phyloP scores from a whole-genome alignment of 2,329 filamentous ascomycete genomes.

The Elsinoe arachidis region DNA sequence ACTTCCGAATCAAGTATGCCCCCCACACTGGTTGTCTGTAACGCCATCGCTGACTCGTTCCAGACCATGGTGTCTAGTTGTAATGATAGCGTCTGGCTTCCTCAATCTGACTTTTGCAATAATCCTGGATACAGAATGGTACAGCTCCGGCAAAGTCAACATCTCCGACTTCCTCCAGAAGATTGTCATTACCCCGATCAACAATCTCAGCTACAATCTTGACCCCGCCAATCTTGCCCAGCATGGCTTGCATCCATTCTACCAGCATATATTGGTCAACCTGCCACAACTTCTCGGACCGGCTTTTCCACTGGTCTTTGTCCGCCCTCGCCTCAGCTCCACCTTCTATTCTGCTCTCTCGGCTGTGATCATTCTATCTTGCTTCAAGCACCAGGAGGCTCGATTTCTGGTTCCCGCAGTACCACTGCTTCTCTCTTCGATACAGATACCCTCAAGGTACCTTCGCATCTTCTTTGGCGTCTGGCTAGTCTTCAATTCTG shows the following conservation, averaged over 20 bases:
- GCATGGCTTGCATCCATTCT: slow-evolving; percentile 46
- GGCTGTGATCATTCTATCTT: slow-evolving; percentile 60
- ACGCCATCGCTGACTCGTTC: background rate
- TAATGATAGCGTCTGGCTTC: slow-evolving; percentile 56
- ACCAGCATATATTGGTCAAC: slow-evolving; percentile 44
- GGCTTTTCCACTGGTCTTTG: slow-evolving; percentile 38
- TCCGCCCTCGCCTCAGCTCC: slow-evolving; percentile 47
- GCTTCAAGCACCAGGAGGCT: slow-evolving; percentile 72
- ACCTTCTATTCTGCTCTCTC: slow-evolving; percentile 66
- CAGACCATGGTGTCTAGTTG: slow-evolving; percentile 52
- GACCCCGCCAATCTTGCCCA: slow-evolving; percentile 41
- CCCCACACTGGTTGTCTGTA: background rate
- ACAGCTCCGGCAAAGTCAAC: slow-evolving; percentile 52
- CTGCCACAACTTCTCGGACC: slow-evolving; percentile 46
- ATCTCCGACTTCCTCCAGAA: slow-evolving; percentile 55
- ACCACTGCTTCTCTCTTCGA: slow-evolving; percentile 66
- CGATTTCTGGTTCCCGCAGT: slow-evolving; percentile 69
- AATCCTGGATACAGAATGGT: slow-evolving; percentile 77
- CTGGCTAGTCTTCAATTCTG: slow-evolving; percentile 63
- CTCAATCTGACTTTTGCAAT: slow-evolving; percentile 68
- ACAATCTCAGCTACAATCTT: slow-evolving; percentile 46
- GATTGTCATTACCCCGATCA: slow-evolving; percentile 43
- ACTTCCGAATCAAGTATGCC: slow-evolving; percentile 73
- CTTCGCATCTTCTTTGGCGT: slow-evolving; percentile 43
- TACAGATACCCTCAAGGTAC: slow-evolving; percentile 54